Conservation (phyloP, 768 basidiomycete species). For the Rhizopogon vesiculosus region DNA sequence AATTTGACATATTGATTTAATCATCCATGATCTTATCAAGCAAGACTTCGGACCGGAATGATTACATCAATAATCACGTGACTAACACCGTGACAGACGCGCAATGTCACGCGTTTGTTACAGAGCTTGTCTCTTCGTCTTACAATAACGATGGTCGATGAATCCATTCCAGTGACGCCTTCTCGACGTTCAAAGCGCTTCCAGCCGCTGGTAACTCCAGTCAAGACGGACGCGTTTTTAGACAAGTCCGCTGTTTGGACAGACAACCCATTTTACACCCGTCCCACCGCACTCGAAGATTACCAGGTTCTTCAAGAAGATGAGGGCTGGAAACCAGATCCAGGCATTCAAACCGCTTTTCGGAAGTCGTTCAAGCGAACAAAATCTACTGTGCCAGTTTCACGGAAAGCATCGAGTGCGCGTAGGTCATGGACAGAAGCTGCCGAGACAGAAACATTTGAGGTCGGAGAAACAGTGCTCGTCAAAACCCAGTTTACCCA, state of each 20-base stretch:
- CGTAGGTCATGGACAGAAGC: conserved; percentile 4
- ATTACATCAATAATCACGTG: background rate
- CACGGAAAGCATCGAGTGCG: conserved; percentile 9
- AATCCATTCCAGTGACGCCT: conserved; percentile 19
- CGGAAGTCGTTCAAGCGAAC: conserved; percentile 24
- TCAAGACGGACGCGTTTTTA: conserved; percentile 19
- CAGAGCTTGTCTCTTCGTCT: background rate
- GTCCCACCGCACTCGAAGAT: conserved; percentile 20
- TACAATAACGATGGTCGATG: background rate
- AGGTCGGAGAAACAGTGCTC: conserved; percentile 64
- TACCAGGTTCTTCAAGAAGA: conserved; percentile 23
- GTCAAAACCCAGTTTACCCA: conserved; percentile 41
- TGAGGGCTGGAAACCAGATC: conserved; percentile 15
- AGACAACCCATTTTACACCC: conserved; percentile 13
- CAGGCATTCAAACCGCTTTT: conserved; percentile 21
- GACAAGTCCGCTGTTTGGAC: conserved; percentile 26
- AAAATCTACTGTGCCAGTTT: conserved; percentile 9
- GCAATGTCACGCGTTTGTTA: background rate
- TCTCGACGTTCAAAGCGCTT: conserved; percentile 33
- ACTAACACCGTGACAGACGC: background rate
- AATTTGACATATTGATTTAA: background rate
- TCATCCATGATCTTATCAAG: background rate
- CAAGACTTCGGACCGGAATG: background rate
- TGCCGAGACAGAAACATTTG: conserved; percentile 31
- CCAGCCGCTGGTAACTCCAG: conserved; percentile 27